Percentiles rank a stretch among this genome's conserved stretches.
phyloP scores from a whole-genome alignment of 176 grass and related monocot species.

The Coix lacrymajobi region DNA sequence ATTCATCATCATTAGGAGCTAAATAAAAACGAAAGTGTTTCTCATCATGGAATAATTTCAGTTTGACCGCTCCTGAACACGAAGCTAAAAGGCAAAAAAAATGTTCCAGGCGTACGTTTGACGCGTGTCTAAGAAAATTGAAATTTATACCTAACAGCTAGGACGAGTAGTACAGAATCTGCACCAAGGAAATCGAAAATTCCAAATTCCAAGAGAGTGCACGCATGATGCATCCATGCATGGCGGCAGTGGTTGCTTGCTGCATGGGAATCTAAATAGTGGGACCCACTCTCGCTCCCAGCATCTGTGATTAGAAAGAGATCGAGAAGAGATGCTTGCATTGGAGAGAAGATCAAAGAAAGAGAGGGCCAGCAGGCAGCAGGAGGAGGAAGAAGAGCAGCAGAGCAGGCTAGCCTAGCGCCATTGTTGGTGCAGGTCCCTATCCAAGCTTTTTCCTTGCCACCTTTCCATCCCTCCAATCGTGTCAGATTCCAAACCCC shows the following conservation, averaged over 20 bases:
- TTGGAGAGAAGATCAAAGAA: not conserved
- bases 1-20: not conserved
- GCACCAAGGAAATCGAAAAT: not conserved
- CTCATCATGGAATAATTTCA: not conserved
- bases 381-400: not conserved
- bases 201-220: not conserved
- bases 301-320: not conserved
- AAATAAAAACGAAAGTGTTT: not conserved
- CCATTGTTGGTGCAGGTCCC: constrained; percentile 25
- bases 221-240: not conserved
- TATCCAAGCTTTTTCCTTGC: constrained; percentile 6
- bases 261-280: not conserved
- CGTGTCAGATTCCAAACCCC: constrained; percentile 8
- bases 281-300: not conserved
- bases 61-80: not conserved
- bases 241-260: not conserved
- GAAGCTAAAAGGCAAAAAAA: too few species aligned
- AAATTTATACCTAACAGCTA: too few species aligned
- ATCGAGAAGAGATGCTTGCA: not conserved
- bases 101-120: not conserved
- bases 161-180: not conserved
- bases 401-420: not conserved
- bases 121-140: too few species aligned
- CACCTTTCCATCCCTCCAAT: constrained; percentile 9
- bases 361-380: not conserved